Percentiles rank a stretch among this genome's conserved stretches.
Evolutionary conservation across 2,329 filamentous ascomycete species (phyloP).

Genomic region (Aspergillus neotritici): DNA sequence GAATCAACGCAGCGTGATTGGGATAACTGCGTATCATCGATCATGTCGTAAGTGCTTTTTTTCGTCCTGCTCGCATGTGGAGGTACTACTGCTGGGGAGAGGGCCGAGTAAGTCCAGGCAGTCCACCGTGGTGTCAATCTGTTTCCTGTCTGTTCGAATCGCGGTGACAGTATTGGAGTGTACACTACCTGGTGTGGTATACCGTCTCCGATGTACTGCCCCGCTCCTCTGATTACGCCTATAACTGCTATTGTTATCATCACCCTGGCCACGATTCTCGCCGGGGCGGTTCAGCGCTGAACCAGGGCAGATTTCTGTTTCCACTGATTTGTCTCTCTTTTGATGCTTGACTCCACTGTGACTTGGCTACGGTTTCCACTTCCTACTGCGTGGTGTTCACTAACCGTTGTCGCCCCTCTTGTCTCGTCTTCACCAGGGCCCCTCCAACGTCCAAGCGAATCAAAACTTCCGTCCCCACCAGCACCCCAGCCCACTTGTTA

Average conservation of each 20-base stretch:
- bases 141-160: no score
- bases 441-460: slow-evolving; percentile 39
- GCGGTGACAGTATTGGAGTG: no score
- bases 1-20: slow-evolving; percentile 33
- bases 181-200: no score
- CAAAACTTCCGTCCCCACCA: slow-evolving; percentile 35
- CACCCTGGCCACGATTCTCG: no score
- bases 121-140: no score
- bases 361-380: not conserved
- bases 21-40: slow-evolving; percentile 29
- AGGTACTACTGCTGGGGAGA: no score
- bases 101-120: no score
- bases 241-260: no score
- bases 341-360: not conserved
- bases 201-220: no score
- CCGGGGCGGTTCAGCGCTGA: no score
- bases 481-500: slow-evolving; percentile 32
- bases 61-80: slow-evolving; percentile 8
- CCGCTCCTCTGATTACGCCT: no score
- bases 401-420: slow-evolving; percentile 2
- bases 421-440: slow-evolving; percentile 25
- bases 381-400: slow-evolving; percentile 1
- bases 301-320: not conserved
- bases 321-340: not conserved
- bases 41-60: slow-evolving; percentile 37